phyloP scores from a whole-genome alignment of 768 basidiomycete species.

The Hericium alpestre region DNA sequence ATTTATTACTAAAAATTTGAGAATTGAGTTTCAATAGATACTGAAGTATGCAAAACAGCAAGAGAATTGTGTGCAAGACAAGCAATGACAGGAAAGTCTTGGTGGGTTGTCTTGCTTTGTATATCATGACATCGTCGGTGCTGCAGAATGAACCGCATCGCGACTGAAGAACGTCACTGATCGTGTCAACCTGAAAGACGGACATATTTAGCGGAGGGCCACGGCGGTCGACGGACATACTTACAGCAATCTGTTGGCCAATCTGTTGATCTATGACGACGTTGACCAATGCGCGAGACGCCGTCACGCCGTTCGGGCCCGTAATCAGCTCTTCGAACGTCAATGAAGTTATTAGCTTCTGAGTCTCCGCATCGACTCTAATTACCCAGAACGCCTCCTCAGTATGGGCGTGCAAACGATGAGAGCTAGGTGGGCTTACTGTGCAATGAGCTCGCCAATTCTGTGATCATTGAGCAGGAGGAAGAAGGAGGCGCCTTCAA shows the following conservation, averaged over 20 bases:
- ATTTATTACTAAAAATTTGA: no score
- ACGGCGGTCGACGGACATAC: slow-evolving; percentile 19
- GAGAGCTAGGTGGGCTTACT: slow-evolving; percentile 36
- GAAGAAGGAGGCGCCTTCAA: slow-evolving; percentile 91
- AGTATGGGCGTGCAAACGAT: not conserved
- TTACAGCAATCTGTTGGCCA: slow-evolving; percentile 87
- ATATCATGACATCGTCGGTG: slow-evolving; percentile 94
- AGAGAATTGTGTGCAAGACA: no score
- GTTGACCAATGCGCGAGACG: slow-evolving; percentile 84
- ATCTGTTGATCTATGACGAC: slow-evolving; percentile 98
- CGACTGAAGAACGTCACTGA: slow-evolving; percentile 89
- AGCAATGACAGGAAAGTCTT: no score
- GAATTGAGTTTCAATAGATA: no score
- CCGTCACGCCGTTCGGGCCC: slow-evolving; percentile 73
- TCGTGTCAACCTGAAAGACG: slow-evolving; percentile 72
- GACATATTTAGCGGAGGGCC: not conserved
- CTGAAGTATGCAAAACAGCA: no score
- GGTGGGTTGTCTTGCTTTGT: no score
- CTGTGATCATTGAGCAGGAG: slow-evolving; percentile 87
- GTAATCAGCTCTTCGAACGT: slow-evolving; percentile 86
- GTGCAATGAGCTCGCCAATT: slow-evolving; percentile 71
- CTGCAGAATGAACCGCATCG: slow-evolving; percentile 97
- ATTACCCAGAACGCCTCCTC: slow-evolving; percentile 5
- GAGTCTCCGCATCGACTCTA: slow-evolving; percentile 66
- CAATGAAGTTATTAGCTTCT: slow-evolving; percentile 55